Evolutionary conservation across 208 protist species (phyloP).

Genomic region (Trypanosoma conorhini): DNA sequence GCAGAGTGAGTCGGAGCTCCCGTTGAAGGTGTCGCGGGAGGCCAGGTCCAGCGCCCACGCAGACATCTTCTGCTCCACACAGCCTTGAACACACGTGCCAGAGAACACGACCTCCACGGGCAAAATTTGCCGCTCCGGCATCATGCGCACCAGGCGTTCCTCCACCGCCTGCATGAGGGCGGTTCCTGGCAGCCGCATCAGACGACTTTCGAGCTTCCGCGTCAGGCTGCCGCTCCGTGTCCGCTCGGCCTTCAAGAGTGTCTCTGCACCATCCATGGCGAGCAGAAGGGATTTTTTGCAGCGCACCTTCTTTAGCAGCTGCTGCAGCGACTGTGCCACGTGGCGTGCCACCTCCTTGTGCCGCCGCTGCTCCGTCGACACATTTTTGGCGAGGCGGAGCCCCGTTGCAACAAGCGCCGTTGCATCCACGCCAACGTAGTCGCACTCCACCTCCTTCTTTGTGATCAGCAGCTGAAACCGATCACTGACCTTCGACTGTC

Average conservation of each 20-base stretch:
- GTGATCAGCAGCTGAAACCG: constrained; percentile 66
- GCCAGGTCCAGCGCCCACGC: constrained; percentile 89
- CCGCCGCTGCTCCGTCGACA: constrained; percentile 57
- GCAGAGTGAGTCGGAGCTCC: constrained; percentile 63
- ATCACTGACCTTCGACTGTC: constrained; percentile 43
- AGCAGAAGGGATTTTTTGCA: constrained; percentile 62
- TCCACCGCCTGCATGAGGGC: constrained; percentile 73
- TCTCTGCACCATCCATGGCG: constrained; percentile 73
- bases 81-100: constrained; percentile 62
- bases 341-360: constrained; percentile 67
- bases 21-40: constrained; percentile 51
- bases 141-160: constrained; percentile 70
- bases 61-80: constrained; percentile 81
- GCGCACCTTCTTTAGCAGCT: constrained; percentile 60
- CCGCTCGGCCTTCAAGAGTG: constrained; percentile 47
- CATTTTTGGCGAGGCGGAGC: constrained; percentile 60
- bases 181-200: constrained; percentile 63
- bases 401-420: constrained; percentile 61
- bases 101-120: constrained; percentile 72
- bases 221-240: constrained; percentile 37
- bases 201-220: constrained; percentile 47
- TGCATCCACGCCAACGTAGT: constrained; percentile 81
- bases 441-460: constrained; percentile 82
- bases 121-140: constrained; percentile 59
- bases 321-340: constrained; percentile 58